A percentile compares a stretch with the other conserved stretches of the same genome.
These are phyloP conservation scores for Pichia cephalocereana DNA, from an alignment of 805 yeast genomes.

Conservation along the genomic window DNA sequence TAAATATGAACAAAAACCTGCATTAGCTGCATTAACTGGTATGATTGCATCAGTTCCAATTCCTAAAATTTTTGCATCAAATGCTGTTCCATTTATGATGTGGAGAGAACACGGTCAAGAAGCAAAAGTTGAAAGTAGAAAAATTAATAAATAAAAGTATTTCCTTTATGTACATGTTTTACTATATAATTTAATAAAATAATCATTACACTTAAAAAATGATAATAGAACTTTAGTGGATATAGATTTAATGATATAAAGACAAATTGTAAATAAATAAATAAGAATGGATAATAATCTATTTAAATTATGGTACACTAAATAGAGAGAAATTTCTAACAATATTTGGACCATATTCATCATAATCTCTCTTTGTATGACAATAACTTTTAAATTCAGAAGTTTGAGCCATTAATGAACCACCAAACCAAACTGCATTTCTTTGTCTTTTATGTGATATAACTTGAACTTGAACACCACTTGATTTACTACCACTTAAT, in stretches of 20 bases:
- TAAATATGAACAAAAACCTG: constrained; percentile 42
- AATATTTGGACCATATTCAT: constrained; percentile 95
- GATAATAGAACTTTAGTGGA: too few species aligned
- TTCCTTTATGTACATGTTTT: too few species aligned
- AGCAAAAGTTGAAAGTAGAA: constrained; percentile 14
- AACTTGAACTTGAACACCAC: constrained; percentile 96
- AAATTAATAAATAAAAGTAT: neutral
- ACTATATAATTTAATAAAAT: too few species aligned
- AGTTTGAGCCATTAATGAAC: constrained; percentile 92
- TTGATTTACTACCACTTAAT: constrained; percentile 64
- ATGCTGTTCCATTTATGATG: constrained; percentile 50
- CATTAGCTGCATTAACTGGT: constrained; percentile 50
- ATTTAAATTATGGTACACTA: constrained; percentile 55
- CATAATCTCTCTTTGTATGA: constrained; percentile 94
- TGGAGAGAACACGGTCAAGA: constrained; percentile 33
- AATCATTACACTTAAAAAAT: too few species aligned
- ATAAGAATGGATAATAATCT: neutral
- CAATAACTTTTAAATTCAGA: constrained; percentile 94
- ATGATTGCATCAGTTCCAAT: constrained; percentile 50
- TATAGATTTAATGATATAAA: neutral
- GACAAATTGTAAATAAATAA: neutral
- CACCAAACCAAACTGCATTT: constrained; percentile 99
- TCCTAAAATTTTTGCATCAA: constrained; percentile 48
- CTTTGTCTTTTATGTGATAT: constrained; percentile 95
- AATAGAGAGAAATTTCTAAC: constrained; percentile 95